Conservation (phyloP, 768 basidiomycete species). For the Leccinum obscurum region DNA sequence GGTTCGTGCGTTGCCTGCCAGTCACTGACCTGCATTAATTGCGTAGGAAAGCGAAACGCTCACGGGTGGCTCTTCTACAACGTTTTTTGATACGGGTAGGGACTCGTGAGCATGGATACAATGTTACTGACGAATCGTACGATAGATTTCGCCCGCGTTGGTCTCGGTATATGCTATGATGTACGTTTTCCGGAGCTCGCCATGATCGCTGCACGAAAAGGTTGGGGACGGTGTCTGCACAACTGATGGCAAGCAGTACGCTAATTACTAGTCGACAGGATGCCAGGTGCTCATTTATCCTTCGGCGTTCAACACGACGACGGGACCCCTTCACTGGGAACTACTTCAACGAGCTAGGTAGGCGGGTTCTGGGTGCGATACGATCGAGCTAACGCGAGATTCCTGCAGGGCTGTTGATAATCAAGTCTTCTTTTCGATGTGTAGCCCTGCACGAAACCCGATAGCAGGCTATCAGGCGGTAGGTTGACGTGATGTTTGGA, state of each 20-base stretch:
- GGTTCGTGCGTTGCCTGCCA: slow-evolving; percentile 38
- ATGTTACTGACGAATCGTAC: neutral
- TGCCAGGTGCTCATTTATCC: slow-evolving; percentile 91
- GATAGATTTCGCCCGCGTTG: slow-evolving; percentile 94
- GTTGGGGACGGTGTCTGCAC: slow-evolving; percentile 37
- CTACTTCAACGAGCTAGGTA: slow-evolving; percentile 83
- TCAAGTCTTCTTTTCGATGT: slow-evolving; percentile 95
- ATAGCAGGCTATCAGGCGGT: slow-evolving; percentile 88
- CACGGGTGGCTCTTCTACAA: slow-evolving; percentile 70
- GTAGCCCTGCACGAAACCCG: slow-evolving; percentile 88
- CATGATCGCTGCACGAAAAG: slow-evolving; percentile 85
- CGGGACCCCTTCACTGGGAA: slow-evolving; percentile 96
- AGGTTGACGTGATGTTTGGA: slow-evolving; percentile 25
- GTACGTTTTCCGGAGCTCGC: slow-evolving; percentile 93
- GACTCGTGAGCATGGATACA: neutral
- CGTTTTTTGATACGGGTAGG: slow-evolving; percentile 86
- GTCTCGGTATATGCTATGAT: slow-evolving; percentile 96
- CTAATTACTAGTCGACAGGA: slow-evolving; percentile 44
- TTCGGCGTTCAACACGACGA: slow-evolving; percentile 92
- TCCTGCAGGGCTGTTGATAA: slow-evolving; percentile 87
- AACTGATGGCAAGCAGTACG: neutral
- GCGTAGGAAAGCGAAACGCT: slow-evolving; percentile 84
- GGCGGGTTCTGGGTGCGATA: neutral
- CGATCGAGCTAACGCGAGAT: slow-evolving; percentile 8
- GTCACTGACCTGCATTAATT: slow-evolving; percentile 2